A percentile compares a stretch with the other conserved stretches of the same genome.
These are phyloP conservation scores for Mollisia scopiformis DNA, from an alignment of 2,329 filamentous ascomycete genomes.

Conservation along the genomic window DNA sequence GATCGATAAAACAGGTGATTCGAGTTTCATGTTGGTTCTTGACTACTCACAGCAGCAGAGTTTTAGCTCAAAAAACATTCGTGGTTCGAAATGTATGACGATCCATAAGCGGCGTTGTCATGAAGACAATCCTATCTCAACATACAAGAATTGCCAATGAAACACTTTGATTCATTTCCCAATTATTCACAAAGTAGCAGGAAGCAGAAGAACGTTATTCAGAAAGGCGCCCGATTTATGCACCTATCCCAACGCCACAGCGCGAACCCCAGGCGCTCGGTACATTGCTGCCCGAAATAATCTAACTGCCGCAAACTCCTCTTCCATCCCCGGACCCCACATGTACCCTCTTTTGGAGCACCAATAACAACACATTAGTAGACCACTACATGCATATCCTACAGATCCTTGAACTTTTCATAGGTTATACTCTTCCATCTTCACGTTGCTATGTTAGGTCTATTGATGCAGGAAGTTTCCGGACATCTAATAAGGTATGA, in stretches of 20 bases:
- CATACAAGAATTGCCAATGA: not conserved
- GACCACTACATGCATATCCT: too few species aligned
- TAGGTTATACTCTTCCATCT: not conserved
- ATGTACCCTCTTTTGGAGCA: not conserved
- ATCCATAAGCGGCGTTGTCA: not conserved
- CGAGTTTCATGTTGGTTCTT: conserved; percentile 9
- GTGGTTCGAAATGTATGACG: too few species aligned
- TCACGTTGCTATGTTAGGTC: too few species aligned
- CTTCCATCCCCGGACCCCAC: not conserved
- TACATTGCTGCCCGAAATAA: not conserved
- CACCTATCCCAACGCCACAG: not conserved
- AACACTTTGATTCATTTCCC: not conserved
- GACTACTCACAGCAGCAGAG: not conserved
- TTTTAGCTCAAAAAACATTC: not conserved
- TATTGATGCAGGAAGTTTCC: not conserved
- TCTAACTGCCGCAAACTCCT: not conserved
- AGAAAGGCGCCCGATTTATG: not conserved
- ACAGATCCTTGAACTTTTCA: not conserved
- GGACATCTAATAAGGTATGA: not conserved
- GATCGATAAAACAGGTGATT: conserved; percentile 17
- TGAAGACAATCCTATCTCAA: too few species aligned
- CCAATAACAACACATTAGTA: not conserved
- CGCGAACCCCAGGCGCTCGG: not conserved
- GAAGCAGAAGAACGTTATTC: not conserved
- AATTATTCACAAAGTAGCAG: not conserved